These are phyloP conservation scores for Claviceps sp. DNA, from an alignment of 2,329 filamentous ascomycete species.

Conservation along the genomic window DNA sequence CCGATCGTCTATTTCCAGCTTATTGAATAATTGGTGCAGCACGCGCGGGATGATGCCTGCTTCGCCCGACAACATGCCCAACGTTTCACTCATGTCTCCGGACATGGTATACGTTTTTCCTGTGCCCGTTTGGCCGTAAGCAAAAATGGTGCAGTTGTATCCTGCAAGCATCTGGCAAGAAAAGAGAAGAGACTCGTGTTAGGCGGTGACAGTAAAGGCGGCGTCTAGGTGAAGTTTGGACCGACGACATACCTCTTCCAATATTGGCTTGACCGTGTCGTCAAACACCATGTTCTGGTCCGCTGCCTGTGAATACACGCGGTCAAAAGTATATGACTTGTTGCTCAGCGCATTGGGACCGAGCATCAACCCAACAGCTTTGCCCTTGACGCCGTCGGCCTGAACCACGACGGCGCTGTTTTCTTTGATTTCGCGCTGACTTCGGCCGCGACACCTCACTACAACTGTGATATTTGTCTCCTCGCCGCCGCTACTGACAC, in stretches of 20 bases:
- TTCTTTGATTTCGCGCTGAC: slow-evolving; percentile 81
- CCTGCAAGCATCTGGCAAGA: slow-evolving; percentile 65
- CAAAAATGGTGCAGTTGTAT: slow-evolving; percentile 97
- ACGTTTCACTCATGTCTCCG: slow-evolving; percentile 80
- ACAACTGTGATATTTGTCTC: slow-evolving; percentile 98
- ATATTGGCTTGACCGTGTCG: slow-evolving; percentile 82
- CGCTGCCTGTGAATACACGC: slow-evolving; percentile 88
- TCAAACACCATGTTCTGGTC: slow-evolving; percentile 93
- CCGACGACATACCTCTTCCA: slow-evolving; percentile 60
- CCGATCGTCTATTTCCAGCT: slow-evolving; percentile 61
- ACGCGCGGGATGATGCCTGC: slow-evolving; percentile 93
- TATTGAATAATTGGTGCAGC: slow-evolving; percentile 73
- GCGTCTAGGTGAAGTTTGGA: neutral
- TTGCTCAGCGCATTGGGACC: slow-evolving; percentile 85
- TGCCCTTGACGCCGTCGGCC: slow-evolving; percentile 79
- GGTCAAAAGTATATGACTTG: slow-evolving; percentile 94
- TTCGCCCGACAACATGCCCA: slow-evolving; percentile 75
- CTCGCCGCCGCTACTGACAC: slow-evolving; percentile 31
- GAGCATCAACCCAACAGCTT: slow-evolving; percentile 76
- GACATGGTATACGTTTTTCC: slow-evolving; percentile 99
- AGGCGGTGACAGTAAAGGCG: neutral
- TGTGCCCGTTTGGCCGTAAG: slow-evolving; percentile 94
- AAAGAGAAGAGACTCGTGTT: neutral
- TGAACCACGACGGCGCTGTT: slow-evolving; percentile 88
- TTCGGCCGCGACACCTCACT: slow-evolving; percentile 84